Conservation (phyloP, 2,329 filamentous ascomycete species). For the Colletotrichum tropicale region DNA sequence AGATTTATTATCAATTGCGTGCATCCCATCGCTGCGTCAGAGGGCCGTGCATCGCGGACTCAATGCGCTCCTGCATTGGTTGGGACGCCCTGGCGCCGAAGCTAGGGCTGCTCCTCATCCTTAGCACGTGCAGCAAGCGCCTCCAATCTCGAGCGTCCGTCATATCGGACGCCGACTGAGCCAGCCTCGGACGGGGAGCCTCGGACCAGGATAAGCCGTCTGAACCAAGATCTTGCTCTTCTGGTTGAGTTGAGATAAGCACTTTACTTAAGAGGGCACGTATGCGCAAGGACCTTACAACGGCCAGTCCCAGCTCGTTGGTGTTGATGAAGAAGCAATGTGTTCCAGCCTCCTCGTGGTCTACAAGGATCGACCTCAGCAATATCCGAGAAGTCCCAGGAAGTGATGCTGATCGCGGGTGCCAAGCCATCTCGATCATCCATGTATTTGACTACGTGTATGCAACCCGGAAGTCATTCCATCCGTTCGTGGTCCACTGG, state of each 20-base stretch:
- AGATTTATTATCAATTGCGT: constrained; percentile 1
- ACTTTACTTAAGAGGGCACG: neutral
- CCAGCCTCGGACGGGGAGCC: neutral
- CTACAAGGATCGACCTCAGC: neutral
- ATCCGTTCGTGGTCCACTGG: neutral
- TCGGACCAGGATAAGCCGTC: neutral
- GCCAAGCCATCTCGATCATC: neutral
- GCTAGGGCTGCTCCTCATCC: neutral
- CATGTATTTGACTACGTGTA: neutral
- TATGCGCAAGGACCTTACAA: neutral
- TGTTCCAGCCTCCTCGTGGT: neutral
- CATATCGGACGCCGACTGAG: neutral
- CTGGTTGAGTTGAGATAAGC: neutral
- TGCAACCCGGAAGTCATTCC: neutral
- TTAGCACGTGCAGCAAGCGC: neutral
- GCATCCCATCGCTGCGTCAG: constrained; percentile 5
- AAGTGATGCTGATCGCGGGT: neutral
- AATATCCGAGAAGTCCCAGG: neutral
- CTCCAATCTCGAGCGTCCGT: neutral
- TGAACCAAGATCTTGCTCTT: neutral
- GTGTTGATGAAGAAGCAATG: neutral
- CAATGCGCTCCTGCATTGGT: neutral
- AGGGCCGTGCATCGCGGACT: neutral
- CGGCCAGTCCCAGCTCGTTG: neutral
- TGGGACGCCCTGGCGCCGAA: neutral